These are phyloP conservation scores for Peronospora destructor DNA, from an alignment of 352 stramenopile genomes.

Conservation along the genomic window DNA sequence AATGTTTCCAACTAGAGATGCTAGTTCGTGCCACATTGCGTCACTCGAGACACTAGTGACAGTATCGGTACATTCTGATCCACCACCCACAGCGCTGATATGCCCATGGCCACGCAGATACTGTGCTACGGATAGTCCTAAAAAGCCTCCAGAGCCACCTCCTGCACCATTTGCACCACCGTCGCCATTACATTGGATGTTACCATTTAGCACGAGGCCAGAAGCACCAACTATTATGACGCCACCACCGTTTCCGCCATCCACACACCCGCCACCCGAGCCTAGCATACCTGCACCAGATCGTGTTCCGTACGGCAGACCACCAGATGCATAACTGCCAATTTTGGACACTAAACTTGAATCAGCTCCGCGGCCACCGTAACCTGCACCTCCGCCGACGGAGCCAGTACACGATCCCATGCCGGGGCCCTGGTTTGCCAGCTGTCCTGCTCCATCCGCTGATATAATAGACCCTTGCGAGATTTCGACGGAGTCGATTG, in stretches of 20 bases:
- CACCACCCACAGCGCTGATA: slow-evolving; percentile 67
- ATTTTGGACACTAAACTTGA: slow-evolving; percentile 47
- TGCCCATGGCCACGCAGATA: slow-evolving; percentile 49
- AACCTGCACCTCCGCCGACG: slow-evolving; percentile 60
- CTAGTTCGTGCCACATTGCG: slow-evolving; percentile 8
- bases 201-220: slow-evolving; percentile 59
- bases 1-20: slow-evolving; percentile 11
- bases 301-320: slow-evolving; percentile 59
- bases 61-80: slow-evolving; percentile 46
- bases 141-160: slow-evolving; percentile 66
- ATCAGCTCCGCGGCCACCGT: slow-evolving; percentile 63
- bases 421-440: slow-evolving; percentile 58
- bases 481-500: slow-evolving; percentile 41
- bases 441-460: slow-evolving; percentile 52
- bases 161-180: slow-evolving; percentile 47
- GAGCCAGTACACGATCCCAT: slow-evolving; percentile 49
- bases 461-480: slow-evolving; percentile 37
- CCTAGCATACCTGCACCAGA: slow-evolving; percentile 61
- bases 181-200: slow-evolving; percentile 62
- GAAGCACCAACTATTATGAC: slow-evolving; percentile 58
- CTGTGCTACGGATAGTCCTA: slow-evolving; percentile 53
- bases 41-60: slow-evolving; percentile 21
- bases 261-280: slow-evolving; percentile 62
- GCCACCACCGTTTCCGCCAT: slow-evolving; percentile 57
- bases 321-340: slow-evolving; percentile 55